phyloP scores from a whole-genome alignment of 1,284 basidiomycete species.

The Cryptococcus depauperatus region DNA sequence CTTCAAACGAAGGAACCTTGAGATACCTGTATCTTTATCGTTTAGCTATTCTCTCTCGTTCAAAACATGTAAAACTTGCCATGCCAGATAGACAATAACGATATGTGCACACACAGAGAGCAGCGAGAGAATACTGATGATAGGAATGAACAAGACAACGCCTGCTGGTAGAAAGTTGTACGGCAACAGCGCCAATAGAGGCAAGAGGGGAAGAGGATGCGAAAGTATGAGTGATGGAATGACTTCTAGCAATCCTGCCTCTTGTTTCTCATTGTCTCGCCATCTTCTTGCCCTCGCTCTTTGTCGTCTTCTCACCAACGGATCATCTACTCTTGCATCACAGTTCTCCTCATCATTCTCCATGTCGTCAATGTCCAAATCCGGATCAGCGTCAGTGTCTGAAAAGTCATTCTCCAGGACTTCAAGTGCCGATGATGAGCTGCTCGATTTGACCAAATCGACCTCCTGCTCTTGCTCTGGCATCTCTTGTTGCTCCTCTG shows the following conservation, averaged over 20 bases:
- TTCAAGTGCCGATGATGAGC: slow-evolving; percentile 16
- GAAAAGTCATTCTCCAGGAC: slow-evolving; percentile 19
- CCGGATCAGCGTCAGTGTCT: slow-evolving; percentile 10
- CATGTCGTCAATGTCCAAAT: slow-evolving; percentile 10
- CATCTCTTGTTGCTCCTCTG: too few species aligned
- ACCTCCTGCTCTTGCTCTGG: too few species aligned
- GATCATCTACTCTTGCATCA: slow-evolving; percentile 15
- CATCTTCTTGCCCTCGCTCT: slow-evolving; percentile 11
- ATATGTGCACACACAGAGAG: slow-evolving; percentile 43
- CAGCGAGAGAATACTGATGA: slow-evolving; percentile 33
- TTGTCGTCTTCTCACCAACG: slow-evolving; percentile 12
- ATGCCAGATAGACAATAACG: slow-evolving; percentile 44
- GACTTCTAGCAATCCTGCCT: slow-evolving; percentile 27
- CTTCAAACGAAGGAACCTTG: slow-evolving; percentile 42
- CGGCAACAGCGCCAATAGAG: slow-evolving; percentile 36
- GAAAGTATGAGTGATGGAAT: slow-evolving; percentile 40
- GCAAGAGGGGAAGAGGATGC: slow-evolving; percentile 42
- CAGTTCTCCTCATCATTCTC: slow-evolving; percentile 20
- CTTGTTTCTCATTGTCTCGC: slow-evolving; percentile 16
- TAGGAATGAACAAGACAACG: slow-evolving; percentile 42
- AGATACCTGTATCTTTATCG: slow-evolving; percentile 31
- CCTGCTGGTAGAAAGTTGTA: slow-evolving; percentile 44
- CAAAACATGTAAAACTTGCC: slow-evolving; percentile 18
- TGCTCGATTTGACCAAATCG: too few species aligned
- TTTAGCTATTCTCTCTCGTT: neutral